Evolutionary conservation across 257 asterid genomes (phyloP).

Genomic region (Osmanthus fragrans): DNA sequence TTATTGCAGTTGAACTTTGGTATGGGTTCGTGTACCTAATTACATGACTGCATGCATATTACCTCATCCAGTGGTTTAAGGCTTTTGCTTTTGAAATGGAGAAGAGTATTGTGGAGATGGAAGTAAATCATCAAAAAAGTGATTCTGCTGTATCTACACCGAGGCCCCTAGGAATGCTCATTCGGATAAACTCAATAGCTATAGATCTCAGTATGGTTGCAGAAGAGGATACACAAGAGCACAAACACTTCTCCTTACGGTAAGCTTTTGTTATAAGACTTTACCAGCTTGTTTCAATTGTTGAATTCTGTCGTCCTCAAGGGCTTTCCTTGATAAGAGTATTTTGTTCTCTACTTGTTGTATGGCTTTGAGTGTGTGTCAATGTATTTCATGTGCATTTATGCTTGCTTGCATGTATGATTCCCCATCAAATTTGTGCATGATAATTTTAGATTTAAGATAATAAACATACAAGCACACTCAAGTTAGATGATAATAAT

Average conservation of each 20-base stretch:
- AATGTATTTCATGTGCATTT: neutral
- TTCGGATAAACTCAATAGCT: conserved; percentile 7
- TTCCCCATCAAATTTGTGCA: neutral
- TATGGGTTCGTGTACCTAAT: neutral
- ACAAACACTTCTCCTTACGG: conserved; percentile 77
- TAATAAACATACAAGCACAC: neutral
- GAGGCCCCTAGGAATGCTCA: neutral
- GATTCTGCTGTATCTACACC: neutral
- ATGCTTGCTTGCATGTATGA: neutral
- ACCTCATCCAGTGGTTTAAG: neutral
- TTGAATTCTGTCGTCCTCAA: neutral
- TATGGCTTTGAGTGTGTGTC: neutral
- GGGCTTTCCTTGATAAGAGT: neutral
- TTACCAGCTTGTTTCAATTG: neutral
- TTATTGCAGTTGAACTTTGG: neutral
- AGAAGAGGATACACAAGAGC: conserved; percentile 33
- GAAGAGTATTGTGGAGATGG: neutral
- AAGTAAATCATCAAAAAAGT: neutral
- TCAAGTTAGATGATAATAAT: neutral
- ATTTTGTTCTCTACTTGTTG: neutral
- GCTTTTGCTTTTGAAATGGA: neutral
- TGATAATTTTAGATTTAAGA: neutral
- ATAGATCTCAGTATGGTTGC: conserved; percentile 47
- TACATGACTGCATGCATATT: neutral
- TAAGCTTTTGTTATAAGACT: conserved; percentile 24